phyloP scores from a whole-genome alignment of 176 grass and related monocot genomes.

The Ananas comosus region DNA sequence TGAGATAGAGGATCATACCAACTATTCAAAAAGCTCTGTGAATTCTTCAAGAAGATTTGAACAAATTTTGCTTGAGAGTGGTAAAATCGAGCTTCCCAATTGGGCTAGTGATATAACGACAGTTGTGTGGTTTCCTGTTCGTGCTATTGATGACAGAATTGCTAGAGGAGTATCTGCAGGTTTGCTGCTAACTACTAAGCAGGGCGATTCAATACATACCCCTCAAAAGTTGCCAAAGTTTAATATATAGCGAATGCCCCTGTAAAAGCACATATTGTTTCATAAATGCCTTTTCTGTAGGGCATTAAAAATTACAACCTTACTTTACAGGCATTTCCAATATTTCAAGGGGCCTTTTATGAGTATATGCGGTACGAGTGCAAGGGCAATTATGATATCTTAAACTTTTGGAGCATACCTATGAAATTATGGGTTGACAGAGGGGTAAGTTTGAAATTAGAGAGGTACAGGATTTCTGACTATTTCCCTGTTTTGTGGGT shows the following conservation, averaged over 20 bases:
- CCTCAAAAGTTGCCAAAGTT: too few relatives aligned
- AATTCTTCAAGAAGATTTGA: conserved; percentile 34
- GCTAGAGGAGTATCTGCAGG: conserved; percentile 74
- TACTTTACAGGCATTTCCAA: too few relatives aligned
- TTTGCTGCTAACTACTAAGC: conserved; percentile 27
- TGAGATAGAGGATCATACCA: conserved; percentile 68
- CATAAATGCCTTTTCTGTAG: too few relatives aligned
- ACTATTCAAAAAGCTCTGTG: neutral
- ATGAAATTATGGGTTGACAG: too few relatives aligned
- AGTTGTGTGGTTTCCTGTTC: conserved; percentile 90
- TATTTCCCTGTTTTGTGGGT: conserved; percentile 22
- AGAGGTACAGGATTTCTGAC: conserved; percentile 5
- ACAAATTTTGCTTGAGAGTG: conserved; percentile 61
- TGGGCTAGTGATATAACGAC: conserved; percentile 75
- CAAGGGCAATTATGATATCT: neutral
- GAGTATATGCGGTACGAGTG: too few relatives aligned
- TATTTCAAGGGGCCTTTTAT: too few relatives aligned
- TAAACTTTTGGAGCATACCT: neutral
- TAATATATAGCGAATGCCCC: too few relatives aligned
- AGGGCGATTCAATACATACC: neutral
- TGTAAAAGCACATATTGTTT: too few relatives aligned
- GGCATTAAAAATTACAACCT: too few relatives aligned
- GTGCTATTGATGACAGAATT: conserved; percentile 82
- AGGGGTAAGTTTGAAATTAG: too few relatives aligned
- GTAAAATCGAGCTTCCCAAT: conserved; percentile 82